Conservation (phyloP, 306 rosid genomes). For the Dalbergia cultrata region DNA sequence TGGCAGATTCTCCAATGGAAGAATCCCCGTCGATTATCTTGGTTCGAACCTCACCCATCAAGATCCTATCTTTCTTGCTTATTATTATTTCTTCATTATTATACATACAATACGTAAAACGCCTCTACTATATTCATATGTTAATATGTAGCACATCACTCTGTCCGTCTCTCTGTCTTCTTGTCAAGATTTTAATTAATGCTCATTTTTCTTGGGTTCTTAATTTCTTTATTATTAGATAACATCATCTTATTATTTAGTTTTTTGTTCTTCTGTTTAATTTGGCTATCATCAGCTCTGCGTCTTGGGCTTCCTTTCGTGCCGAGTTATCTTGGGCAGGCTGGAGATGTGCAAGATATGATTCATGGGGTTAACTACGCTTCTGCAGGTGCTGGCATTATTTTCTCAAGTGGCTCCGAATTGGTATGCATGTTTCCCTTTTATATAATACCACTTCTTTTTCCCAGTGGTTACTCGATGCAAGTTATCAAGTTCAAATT, state of each 20-base stretch:
- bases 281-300: constrained; percentile 58
- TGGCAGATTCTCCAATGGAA: constrained; percentile 85
- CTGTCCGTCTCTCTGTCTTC: neutral
- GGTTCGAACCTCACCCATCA: constrained; percentile 47
- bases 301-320: constrained; percentile 92
- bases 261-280: neutral
- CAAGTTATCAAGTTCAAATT: neutral
- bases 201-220: neutral
- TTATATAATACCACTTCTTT: neutral
- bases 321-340: constrained; percentile 84
- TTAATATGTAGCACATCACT: no score
- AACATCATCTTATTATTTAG: neutral
- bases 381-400: constrained; percentile 94
- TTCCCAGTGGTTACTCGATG: no score
- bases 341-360: constrained; percentile 69
- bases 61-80: neutral
- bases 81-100: no score
- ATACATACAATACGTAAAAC: no score
- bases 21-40: constrained; percentile 87
- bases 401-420: constrained; percentile 86
- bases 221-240: no score
- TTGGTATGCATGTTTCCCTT: constrained; percentile 60
- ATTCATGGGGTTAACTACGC: constrained; percentile 84
- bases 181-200: neutral
- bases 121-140: no score